A percentile compares a stretch with the other conserved stretches of the same genome.
phyloP scores from a whole-genome alignment of 371 early-diverging fungal genomes.

The Mucor velutinosus region DNA sequence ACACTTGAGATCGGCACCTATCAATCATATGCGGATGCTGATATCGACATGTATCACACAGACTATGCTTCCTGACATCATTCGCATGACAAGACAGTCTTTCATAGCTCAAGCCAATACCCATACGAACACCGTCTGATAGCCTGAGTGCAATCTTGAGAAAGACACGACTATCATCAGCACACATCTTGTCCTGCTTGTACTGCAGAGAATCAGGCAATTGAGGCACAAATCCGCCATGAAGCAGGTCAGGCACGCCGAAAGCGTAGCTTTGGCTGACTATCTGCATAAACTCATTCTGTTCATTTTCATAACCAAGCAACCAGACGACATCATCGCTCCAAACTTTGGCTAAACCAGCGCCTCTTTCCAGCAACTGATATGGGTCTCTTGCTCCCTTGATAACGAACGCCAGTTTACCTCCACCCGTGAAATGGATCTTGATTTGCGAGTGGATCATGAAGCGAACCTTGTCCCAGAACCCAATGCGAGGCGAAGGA shows the following conservation, averaged over 20 bases:
- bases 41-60: background rate
- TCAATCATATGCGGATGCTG: constrained; percentile 7
- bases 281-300: constrained; percentile 40
- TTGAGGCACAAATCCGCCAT: constrained; percentile 16
- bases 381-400: constrained; percentile 41
- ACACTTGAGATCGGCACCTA: constrained; percentile 20
- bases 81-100: constrained; percentile 2
- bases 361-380: constrained; percentile 19
- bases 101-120: constrained; percentile 49
- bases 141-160: constrained; percentile 44
- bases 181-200: background rate
- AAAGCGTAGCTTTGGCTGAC: constrained; percentile 35
- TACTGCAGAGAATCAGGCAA: constrained; percentile 10
- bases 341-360: constrained; percentile 40
- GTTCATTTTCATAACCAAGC: constrained; percentile 31
- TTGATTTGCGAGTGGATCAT: constrained; percentile 55
- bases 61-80: background rate
- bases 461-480: constrained; percentile 74
- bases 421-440: constrained; percentile 47
- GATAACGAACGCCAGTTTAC: constrained; percentile 44
- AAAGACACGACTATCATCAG: constrained; percentile 11
- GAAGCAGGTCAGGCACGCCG: constrained; percentile 34
- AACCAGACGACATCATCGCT: constrained; percentile 28
- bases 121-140: constrained; percentile 51
- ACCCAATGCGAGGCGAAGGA: constrained; percentile 62